phyloP scores from a whole-genome alignment of 192 early-diverging fungal genomes.

The Mortierella claussenii region DNA sequence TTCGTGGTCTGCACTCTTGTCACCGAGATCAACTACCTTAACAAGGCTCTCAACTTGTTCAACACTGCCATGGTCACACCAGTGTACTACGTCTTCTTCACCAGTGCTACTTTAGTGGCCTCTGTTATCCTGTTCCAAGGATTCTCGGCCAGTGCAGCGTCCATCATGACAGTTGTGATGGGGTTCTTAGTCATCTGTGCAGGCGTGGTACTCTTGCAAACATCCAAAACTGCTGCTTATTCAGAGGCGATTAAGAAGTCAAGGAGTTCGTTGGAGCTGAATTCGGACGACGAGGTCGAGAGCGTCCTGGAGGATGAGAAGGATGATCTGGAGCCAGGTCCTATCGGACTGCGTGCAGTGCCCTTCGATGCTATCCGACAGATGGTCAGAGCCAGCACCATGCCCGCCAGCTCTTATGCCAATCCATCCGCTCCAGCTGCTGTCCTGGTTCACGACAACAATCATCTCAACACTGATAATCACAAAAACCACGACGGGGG shows the following conservation, averaged over 20 bases:
- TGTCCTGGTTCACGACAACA: slow-evolving; percentile 1
- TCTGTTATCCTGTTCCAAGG: slow-evolving; percentile 74
- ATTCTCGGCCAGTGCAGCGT: slow-evolving; percentile 60
- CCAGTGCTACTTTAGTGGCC: slow-evolving; percentile 70
- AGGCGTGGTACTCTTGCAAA: slow-evolving; percentile 67
- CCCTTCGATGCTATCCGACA: slow-evolving; percentile 48
- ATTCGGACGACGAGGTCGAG: slow-evolving; percentile 6
- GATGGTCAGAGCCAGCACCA: slow-evolving; percentile 45
- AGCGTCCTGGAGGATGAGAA: slow-evolving; percentile 12
- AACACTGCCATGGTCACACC: slow-evolving; percentile 80
- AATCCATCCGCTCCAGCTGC: slow-evolving; percentile 7
- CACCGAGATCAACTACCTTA: slow-evolving; percentile 76
- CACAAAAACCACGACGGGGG: neutral
- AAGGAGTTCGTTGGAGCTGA: slow-evolving; percentile 11
- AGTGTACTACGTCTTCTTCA: slow-evolving; percentile 81
- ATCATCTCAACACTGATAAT: neutral
- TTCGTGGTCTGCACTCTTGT: slow-evolving; percentile 65
- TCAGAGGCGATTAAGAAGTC: slow-evolving; percentile 19
- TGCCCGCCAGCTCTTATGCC: slow-evolving; percentile 14
- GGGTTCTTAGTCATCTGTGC: slow-evolving; percentile 72
- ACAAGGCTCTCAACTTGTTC: slow-evolving; percentile 78
- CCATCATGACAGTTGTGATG: slow-evolving; percentile 59
- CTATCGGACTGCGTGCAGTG: slow-evolving; percentile 39
- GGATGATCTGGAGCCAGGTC: slow-evolving; percentile 45
- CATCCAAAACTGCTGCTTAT: slow-evolving; percentile 36